Evolutionary conservation across 1,139 yeast genomes (phyloP).

Genomic region (Yamadazyma buinensis): DNA sequence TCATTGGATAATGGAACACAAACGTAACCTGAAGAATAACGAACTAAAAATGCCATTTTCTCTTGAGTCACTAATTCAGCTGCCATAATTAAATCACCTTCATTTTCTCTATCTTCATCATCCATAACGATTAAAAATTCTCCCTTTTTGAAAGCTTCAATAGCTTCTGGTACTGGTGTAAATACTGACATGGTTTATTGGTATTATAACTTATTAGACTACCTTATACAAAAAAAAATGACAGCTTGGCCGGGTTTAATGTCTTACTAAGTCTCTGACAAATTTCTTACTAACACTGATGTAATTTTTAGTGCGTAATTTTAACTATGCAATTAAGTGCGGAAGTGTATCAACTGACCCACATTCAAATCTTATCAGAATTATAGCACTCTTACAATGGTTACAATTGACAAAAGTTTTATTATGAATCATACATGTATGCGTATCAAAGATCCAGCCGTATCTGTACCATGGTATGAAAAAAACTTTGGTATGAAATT

Average conservation of each 20-base stretch:
- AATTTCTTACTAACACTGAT: no score
- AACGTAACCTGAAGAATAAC: conserved; percentile 86
- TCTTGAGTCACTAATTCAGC: conserved; percentile 77
- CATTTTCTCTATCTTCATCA: conserved; percentile 93
- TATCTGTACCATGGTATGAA: conserved; percentile 68
- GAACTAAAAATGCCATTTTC: conserved; percentile 92
- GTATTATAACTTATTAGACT: no score
- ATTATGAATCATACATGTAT: conserved; percentile 70
- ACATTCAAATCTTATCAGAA: background rate
- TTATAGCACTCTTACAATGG: no score
- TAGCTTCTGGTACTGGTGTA: conserved; percentile 65
- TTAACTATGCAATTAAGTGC: no score
- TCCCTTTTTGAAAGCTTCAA: conserved; percentile 79
- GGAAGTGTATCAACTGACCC: no score
- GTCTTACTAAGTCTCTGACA: no score
- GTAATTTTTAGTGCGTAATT: no score
- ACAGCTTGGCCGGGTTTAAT: no score
- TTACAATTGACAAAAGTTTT: conserved; percentile 33
- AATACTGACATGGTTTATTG: conserved; percentile 27
- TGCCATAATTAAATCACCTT: conserved; percentile 93
- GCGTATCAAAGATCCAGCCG: conserved; percentile 78
- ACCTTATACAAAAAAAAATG: no score
- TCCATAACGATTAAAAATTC: conserved; percentile 93
- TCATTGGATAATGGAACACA: conserved; percentile 83
- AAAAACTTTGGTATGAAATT: conserved; percentile 73